Evolutionary conservation across 352 stramenopile genomes (phyloP), one percentile per base, ranked within the genome.

Genomic region (Globisporangium sylvaticum): DNA sequence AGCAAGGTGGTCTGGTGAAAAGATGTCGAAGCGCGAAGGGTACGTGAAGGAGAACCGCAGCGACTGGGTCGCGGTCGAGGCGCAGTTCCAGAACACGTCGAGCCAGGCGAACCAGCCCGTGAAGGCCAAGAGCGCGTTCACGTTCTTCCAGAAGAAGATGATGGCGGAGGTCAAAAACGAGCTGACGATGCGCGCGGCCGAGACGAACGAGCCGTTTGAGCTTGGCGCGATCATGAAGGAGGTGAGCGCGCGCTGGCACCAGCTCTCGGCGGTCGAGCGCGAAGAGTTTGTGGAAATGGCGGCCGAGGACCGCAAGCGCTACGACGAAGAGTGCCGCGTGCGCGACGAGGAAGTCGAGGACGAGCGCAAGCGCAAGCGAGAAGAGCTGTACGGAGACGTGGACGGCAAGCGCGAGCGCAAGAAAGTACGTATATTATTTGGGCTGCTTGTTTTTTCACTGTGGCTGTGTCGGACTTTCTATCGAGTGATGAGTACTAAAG

Each of bases 341-440:
- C 79, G 86, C 3, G 88, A 96, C 70, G 71, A 86, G 44, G 72
- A 88, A 44, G 85, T 96, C 56, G 86, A 94, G 64, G 72, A 62
- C 46, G 82, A 90, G 52, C 88, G 84, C 42, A 85, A 89, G 54
- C 73, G 79, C 46, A 94, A 93, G 72, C 75, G 86, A 20, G 81
- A 94, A 10, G 86, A 94, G 48, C 62, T 90, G 67, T 84, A 91
- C 46, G 76, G 76, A 1, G 66, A 69, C 0, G 83, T 93, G 1
- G 84, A 95, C n/a, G 87, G 87, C 69, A 92, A 90, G 67, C 87
- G 87, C 39, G 87, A 94, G 64, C 85, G 88, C 59, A 95, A 95
- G 67, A 83, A 80, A 64, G 76, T 84, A 39, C 27, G 64, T 58
- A 22, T 10, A 22, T 25, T 42, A 24, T 42, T 42, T 25, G 0